Percentiles rank a stretch among this genome's conserved stretches.
These are phyloP conservation scores for Spinellus fusiger DNA, from an alignment of 192 early-diverging fungal genomes.

Conservation along the genomic window DNA sequence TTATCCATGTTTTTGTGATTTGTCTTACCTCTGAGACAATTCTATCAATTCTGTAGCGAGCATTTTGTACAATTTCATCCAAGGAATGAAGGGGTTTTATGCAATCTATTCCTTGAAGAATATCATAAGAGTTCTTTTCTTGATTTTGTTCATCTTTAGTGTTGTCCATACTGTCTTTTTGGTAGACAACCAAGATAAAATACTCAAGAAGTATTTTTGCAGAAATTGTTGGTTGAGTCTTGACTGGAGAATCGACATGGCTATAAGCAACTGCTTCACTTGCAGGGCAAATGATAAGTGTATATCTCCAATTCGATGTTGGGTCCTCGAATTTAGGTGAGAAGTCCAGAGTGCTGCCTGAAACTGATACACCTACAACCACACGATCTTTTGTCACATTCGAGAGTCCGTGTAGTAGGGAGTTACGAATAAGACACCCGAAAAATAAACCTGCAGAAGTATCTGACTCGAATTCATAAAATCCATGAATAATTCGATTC, in stretches of 20 bases:
- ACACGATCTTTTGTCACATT: constrained; percentile 1
- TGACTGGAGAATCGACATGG: background rate
- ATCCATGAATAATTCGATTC: constrained; percentile 44
- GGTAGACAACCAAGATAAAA: constrained; percentile 14
- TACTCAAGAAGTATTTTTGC: constrained; percentile 8
- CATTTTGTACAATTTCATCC: constrained; percentile 3
- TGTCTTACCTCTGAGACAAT: constrained; percentile 13
- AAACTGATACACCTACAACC: constrained; percentile 7
- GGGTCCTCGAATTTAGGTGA: background rate
- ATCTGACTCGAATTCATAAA: constrained; percentile 21
- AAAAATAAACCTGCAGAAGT: constrained; percentile 5
- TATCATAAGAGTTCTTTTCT: background rate
- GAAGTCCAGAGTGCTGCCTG: constrained; percentile 6
- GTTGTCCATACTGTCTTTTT: background rate
- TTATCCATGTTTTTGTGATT: background rate
- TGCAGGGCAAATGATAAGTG: constrained; percentile 9
- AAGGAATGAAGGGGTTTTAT: no score
- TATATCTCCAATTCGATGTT: constrained; percentile 8
- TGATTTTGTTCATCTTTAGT: background rate
- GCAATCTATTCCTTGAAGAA: constrained; percentile 1
- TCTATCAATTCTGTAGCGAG: constrained; percentile 10
- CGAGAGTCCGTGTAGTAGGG: constrained; percentile 11
- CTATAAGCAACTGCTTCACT: background rate
- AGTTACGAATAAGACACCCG: constrained; percentile 9
- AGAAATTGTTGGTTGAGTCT: background rate